Evolutionary conservation across 805 yeast genomes (phyloP).

Genomic region (Zygoascus biomembranicola): DNA sequence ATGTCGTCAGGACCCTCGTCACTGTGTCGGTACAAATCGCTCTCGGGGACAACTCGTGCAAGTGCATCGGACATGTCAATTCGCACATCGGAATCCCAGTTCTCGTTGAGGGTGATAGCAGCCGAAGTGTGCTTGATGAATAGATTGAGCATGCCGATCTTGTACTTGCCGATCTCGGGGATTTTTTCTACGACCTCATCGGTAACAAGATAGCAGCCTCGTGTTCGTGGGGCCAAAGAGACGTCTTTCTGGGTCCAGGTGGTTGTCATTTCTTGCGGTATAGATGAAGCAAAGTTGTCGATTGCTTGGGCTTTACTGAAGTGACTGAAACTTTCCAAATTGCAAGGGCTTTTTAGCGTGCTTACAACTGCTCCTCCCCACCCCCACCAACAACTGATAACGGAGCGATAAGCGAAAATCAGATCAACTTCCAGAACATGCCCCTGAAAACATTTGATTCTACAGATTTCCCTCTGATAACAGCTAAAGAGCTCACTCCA

Average conservation of each 20-base stretch:
- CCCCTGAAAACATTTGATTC: neutral
- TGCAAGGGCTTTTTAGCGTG: neutral
- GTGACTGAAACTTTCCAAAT: neutral
- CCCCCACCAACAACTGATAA: neutral
- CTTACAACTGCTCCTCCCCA: neutral
- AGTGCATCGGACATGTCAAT: slow-evolving; percentile 57
- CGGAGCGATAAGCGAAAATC: neutral
- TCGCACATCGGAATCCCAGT: slow-evolving; percentile 73
- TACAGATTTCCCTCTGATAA: neutral
- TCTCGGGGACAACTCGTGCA: slow-evolving; percentile 62
- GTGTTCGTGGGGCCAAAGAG: slow-evolving; percentile 45
- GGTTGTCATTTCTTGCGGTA: slow-evolving; percentile 16
- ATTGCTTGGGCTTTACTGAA: neutral
- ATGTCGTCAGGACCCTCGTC: slow-evolving; percentile 78
- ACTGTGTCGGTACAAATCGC: slow-evolving; percentile 45
- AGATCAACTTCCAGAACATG: neutral
- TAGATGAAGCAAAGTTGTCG: neutral
- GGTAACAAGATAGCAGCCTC: slow-evolving; percentile 66
- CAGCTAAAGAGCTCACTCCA: slow-evolving; percentile 59
- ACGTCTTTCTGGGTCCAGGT: slow-evolving; percentile 57
- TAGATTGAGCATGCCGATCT: slow-evolving; percentile 55
- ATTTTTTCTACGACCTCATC: slow-evolving; percentile 50
- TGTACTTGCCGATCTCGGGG: slow-evolving; percentile 52
- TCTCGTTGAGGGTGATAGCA: slow-evolving; percentile 67
- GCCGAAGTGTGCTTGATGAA: slow-evolving; percentile 78